A percentile compares a stretch with the other conserved stretches of the same genome.
phyloP scores from a whole-genome alignment of 2,329 filamentous ascomycete species.

The Biscogniauxia mediterranea region DNA sequence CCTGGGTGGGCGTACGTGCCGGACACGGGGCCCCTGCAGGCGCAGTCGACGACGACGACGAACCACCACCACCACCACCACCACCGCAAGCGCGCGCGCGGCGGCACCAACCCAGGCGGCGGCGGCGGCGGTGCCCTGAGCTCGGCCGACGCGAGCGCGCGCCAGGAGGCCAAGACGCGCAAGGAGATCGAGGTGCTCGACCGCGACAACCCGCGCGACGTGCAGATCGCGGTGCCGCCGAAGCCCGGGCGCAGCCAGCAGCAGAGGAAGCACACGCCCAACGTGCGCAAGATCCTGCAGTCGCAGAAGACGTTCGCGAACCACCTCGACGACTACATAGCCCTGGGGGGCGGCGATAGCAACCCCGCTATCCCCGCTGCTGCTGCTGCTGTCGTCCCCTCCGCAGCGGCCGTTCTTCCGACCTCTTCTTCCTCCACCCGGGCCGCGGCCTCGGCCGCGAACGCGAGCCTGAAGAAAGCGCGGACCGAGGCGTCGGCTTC shows the following conservation, averaged over 20 bases:
- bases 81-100: conserved; percentile 68
- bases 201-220: conserved; percentile 72
- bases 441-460: background rate
- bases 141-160: conserved; percentile 69
- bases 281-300: conserved; percentile 73
- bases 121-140: conserved; percentile 50
- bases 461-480: conserved; percentile 6
- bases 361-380: conserved; percentile 21
- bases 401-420: background rate
- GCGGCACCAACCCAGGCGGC: conserved; percentile 22
- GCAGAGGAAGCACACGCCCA: conserved; percentile 60
- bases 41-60: conserved; percentile 1
- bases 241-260: conserved; percentile 40
- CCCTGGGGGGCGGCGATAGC: conserved; percentile 45
- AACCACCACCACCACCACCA: conserved; percentile 27
- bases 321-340: conserved; percentile 77
- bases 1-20: conserved; percentile 94
- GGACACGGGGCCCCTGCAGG: conserved; percentile 55
- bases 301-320: conserved; percentile 83
- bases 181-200: conserved; percentile 82
- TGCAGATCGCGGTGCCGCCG: conserved; percentile 65
- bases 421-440: background rate
- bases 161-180: conserved; percentile 77
- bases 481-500: conserved; percentile 8
- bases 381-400: conserved; percentile 30